Percentiles rank a stretch among this genome's conserved stretches.
Evolutionary conservation across 768 basidiomycete species (phyloP).

Genomic region (Chalciporus sphaerocephalus): DNA sequence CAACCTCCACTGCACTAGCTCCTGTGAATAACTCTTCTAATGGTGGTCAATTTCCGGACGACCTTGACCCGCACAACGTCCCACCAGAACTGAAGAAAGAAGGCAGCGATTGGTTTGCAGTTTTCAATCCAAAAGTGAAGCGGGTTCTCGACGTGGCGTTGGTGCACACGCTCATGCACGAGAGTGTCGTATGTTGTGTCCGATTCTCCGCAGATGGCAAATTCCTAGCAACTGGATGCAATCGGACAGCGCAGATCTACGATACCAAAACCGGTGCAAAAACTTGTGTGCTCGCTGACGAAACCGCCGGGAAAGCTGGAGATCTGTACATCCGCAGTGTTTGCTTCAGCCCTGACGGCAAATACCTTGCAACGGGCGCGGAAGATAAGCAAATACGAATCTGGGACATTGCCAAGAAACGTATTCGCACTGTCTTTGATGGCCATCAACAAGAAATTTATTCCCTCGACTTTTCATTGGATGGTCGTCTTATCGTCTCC

Average conservation of each 20-base stretch:
- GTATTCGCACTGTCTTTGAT: slow-evolving; percentile 75
- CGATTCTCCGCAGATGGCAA: slow-evolving; percentile 93
- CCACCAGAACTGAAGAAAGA: slow-evolving; percentile 46
- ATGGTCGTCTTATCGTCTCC: slow-evolving; percentile 82
- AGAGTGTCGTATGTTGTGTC: slow-evolving; percentile 88
- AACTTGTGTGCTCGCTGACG: slow-evolving; percentile 78
- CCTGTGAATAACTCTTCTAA: slow-evolving; percentile 27
- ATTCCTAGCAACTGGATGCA: slow-evolving; percentile 92
- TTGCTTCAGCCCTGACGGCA: slow-evolving; percentile 71
- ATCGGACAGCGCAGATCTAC: slow-evolving; percentile 92
- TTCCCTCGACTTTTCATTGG: slow-evolving; percentile 86
- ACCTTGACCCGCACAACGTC: slow-evolving; percentile 33
- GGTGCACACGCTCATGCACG: slow-evolving; percentile 86
- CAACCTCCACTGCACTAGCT: slow-evolving; percentile 23
- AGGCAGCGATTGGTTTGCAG: slow-evolving; percentile 83
- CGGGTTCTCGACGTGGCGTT: slow-evolving; percentile 72
- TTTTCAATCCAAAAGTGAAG: slow-evolving; percentile 81
- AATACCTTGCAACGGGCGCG: slow-evolving; percentile 72
- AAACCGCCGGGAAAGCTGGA: slow-evolving; percentile 62
- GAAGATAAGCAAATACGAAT: slow-evolving; percentile 93
- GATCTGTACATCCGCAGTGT: slow-evolving; percentile 90
- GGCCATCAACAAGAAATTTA: slow-evolving; percentile 94
- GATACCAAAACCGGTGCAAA: slow-evolving; percentile 84
- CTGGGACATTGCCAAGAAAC: slow-evolving; percentile 84
- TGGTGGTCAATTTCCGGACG: slow-evolving; percentile 32